Evolutionary conservation across 2,329 filamentous ascomycete genomes (phyloP).

Genomic region (Aspergillus pseudoviridinutans): DNA sequence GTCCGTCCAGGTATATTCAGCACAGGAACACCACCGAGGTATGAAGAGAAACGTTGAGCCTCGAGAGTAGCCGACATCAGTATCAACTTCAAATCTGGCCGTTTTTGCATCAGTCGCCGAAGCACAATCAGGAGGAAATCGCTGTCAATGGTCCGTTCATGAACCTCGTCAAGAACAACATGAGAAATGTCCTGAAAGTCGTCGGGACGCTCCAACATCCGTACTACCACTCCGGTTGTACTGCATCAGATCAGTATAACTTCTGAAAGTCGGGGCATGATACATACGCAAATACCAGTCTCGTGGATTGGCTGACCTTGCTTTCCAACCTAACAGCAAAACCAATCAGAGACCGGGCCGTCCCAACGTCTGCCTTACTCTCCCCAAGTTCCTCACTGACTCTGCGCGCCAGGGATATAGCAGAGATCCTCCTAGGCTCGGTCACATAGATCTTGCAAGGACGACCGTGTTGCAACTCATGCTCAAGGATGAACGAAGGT

Average conservation of each 20-base stretch:
- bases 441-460: conserved; percentile 93
- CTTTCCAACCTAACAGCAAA: conserved; percentile 93
- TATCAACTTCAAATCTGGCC: conserved; percentile 83
- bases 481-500: conserved; percentile 88
- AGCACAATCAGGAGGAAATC: conserved; percentile 93
- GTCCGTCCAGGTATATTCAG: conserved; percentile 89
- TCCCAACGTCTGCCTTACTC: conserved; percentile 74
- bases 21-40: conserved; percentile 79
- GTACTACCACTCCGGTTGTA: conserved; percentile 82
- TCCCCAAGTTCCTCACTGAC: conserved; percentile 96
- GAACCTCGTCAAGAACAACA: conserved; percentile 93
- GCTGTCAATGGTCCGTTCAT: conserved; percentile 93
- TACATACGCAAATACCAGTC: conserved; percentile 79
- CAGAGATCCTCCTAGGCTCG: conserved; percentile 91
- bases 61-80: conserved; percentile 98
- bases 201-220: conserved; percentile 88
- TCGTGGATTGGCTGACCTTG: conserved; percentile 74
- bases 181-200: conserved; percentile 88
- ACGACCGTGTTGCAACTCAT: conserved; percentile 75
- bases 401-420: conserved; percentile 85
- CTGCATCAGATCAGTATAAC: conserved; percentile 21
- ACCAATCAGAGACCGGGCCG: conserved; percentile 76
- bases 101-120: conserved; percentile 70
- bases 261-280: background rate
- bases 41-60: conserved; percentile 83